A percentile compares a stretch with the other conserved stretches of the same genome.
These are phyloP conservation scores for Calendula officinalis DNA, from an alignment of 129 eudicot species.

Conservation along the genomic window DNA sequence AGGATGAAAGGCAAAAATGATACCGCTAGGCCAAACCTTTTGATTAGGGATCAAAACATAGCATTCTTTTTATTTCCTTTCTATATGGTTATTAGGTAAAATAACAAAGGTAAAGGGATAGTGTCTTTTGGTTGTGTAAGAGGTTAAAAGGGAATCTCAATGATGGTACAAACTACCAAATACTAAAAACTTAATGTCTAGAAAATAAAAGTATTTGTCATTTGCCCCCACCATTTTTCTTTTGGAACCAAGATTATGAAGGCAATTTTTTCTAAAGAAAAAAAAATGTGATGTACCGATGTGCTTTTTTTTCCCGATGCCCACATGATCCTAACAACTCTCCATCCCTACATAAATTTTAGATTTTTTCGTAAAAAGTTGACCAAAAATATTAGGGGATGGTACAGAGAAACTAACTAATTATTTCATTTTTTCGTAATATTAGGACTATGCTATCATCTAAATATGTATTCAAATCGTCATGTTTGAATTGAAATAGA, in stretches of 20 bases:
- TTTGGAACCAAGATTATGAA: conserved; percentile 35
- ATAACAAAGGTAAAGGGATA: conserved; percentile 8
- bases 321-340: conserved; percentile 48
- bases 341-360: conserved; percentile 40
- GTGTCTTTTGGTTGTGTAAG: conserved; percentile 34
- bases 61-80: neutral
- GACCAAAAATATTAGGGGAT: neutral
- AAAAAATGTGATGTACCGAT: conserved; percentile 15
- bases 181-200: conserved; percentile 18
- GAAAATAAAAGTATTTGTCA: conserved; percentile 35
- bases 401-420: neutral
- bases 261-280: conserved; percentile 25
- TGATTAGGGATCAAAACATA: neutral
- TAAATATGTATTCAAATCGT: no score
- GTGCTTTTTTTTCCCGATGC: conserved; percentile 31
- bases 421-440: no score
- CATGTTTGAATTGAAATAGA: no score
- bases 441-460: no score
- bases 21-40: no score
- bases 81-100: conserved; percentile 1
- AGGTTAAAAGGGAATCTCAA: conserved; percentile 36
- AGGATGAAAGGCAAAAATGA: no score
- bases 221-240: conserved; percentile 44
- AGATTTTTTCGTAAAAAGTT: conserved; percentile 7
- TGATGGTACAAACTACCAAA: conserved; percentile 44